Conservation (phyloP, 202 grass and related monocot genomes). For the Eragrostis tef region DNA sequence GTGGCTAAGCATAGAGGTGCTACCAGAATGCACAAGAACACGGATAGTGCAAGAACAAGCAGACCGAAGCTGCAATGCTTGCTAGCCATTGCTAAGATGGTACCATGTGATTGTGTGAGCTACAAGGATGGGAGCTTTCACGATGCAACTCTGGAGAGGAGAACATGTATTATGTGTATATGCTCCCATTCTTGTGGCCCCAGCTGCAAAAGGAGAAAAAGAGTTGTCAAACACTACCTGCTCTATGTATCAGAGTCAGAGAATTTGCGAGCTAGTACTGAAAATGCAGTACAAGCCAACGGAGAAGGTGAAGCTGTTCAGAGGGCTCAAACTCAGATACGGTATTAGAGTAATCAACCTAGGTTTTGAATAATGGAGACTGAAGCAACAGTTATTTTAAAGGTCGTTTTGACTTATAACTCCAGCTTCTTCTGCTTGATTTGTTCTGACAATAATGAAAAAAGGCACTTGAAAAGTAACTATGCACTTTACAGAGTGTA, state of each 20-base stretch:
- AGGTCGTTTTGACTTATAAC: conserved; percentile 58
- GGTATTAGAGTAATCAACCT: conserved; percentile 30
- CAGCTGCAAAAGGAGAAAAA: conserved; percentile 12
- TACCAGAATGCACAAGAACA: conserved; percentile 41
- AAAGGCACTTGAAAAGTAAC: conserved; percentile 49
- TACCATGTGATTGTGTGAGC: conserved; percentile 27
- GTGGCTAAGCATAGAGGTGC: conserved; percentile 47
- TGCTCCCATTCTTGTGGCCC: conserved; percentile 34
- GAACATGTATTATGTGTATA: conserved; percentile 38
- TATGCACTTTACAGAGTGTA: conserved; percentile 46
- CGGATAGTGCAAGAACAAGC: conserved; percentile 37
- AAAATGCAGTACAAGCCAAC: conserved; percentile 58
- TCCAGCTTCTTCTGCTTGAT: conserved; percentile 46
- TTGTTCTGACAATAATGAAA: conserved; percentile 33
- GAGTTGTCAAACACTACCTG: conserved; percentile 55
- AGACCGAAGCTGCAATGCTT: conserved; percentile 20
- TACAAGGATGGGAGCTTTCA: conserved; percentile 31
- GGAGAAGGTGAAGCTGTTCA: conserved; percentile 55
- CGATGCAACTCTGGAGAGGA: conserved; percentile 40
- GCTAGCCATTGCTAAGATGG: conserved; percentile 47
- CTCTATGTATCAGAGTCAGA: conserved; percentile 39
- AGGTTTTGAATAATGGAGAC: conserved; percentile 38
- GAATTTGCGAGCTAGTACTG: conserved; percentile 44
- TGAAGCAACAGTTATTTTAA: conserved; percentile 48
- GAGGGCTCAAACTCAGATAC: background rate